Base-by-base conservation (phyloP, 345 rosid genomes). In the Pistacia vera region DNA sequence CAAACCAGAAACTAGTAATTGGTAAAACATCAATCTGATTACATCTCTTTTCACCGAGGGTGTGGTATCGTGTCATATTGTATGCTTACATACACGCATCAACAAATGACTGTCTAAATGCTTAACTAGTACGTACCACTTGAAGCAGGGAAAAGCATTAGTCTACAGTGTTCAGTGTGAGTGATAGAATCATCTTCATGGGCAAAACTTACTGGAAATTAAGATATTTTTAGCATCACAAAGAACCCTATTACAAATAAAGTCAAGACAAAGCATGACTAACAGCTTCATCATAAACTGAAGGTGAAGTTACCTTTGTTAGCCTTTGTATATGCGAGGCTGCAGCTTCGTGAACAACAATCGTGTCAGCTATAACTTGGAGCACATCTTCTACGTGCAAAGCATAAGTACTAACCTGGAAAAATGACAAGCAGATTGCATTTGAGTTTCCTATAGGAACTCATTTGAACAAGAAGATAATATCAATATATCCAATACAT, bases 381-480 rank as follows among this genome's bases (percentile, higher is more conserved):
- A 93, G 86, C 54, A 91, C 90, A 79, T 95, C 98, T 84, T 88
- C 92, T 4, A 87, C 84, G 78, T 81, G 86, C 83, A 95, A 85
- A 70, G 90, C 88, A 75, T 93, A 93, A 52, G 98, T 91, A 77
- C 91, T 93, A 75, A 93, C 93, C 98, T 91, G 87, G 78, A 76
- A 82, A 22, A 22, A 71, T 66, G 65, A 80, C 72, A 72, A 49
- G 68, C 52, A 28, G 55, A 49, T 11, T 59, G 68, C 48, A 63
- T n/a, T 4, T 36, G 67, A 62, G 5, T 48, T 38, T 58, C n/a
- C 46, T 46, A 64, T 30, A 52, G 57, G 55, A 71, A 30, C 44
- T 25, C 25, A 38, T 58, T 66, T 55, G 35, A 55, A 62, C 44
- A 57, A 28, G 10, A 66, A 33, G 70, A 22, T 51, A 8, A 66